Conservation (phyloP, 108 stramenopile genomes). For the Nitzschia inconspicua region DNA sequence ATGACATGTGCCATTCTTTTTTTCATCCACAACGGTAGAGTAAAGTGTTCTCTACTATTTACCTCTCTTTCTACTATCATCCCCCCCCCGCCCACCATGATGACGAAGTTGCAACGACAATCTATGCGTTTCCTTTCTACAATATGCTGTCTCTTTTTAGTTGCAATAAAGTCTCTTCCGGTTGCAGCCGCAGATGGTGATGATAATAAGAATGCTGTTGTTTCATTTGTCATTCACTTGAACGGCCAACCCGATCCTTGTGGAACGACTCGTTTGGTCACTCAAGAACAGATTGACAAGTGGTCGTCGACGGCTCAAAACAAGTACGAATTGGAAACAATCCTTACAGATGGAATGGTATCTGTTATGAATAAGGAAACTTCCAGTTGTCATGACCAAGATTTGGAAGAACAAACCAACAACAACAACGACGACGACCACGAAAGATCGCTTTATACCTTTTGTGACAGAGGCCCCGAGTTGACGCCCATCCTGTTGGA, state of each 20-base stretch:
- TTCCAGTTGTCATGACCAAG: conserved; percentile 7
- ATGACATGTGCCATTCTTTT: too few relatives aligned
- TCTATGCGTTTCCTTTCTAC: too few relatives aligned
- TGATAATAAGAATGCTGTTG: background rate
- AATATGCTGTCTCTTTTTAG: too few relatives aligned
- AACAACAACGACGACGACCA: background rate
- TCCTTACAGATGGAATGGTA: conserved; percentile 39
- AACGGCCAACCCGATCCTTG: conserved; percentile 75
- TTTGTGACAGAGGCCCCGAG: conserved; percentile 61
- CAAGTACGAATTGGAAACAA: conserved; percentile 63
- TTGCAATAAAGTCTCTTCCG: too few relatives aligned
- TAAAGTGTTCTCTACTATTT: too few relatives aligned
- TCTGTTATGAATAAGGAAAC: conserved; percentile 1
- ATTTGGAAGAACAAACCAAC: conserved; percentile 6
- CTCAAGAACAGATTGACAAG: background rate
- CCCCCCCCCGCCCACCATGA: too few relatives aligned
- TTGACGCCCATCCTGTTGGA: conserved; percentile 61
- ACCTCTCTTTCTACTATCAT: too few relatives aligned
- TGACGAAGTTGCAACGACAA: too few relatives aligned
- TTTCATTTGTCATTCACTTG: conserved; percentile 42
- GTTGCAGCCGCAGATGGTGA: too few relatives aligned
- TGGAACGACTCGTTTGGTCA: conserved; percentile 7
- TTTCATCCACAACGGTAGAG: too few relatives aligned
- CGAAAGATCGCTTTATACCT: conserved; percentile 10
- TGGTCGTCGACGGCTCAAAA: background rate